These are phyloP conservation scores for Tulasnella sp. DNA, from an alignment of 768 basidiomycete species.

Conservation along the genomic window DNA sequence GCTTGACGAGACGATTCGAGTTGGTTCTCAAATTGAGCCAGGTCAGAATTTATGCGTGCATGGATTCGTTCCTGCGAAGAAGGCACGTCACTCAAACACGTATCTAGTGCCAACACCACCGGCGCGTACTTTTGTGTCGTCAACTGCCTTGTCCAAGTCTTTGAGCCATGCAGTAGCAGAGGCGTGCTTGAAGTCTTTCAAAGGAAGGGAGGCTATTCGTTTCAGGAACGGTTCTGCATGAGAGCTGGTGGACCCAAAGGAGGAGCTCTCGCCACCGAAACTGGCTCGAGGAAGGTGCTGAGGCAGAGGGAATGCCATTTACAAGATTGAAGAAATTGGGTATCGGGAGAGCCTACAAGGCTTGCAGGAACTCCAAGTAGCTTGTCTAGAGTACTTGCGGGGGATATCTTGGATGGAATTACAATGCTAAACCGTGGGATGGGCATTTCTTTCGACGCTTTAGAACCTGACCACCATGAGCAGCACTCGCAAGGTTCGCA, in stretches of 20 bases:
- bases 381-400: neutral
- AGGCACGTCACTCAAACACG: neutral
- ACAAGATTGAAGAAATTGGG: neutral
- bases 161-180: conserved; percentile 65
- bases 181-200: conserved; percentile 53
- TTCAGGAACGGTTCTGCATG: conserved; percentile 44
- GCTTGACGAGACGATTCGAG: conserved; percentile 58
- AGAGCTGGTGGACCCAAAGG: conserved; percentile 26
- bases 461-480: conserved; percentile 14
- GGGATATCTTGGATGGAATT: neutral
- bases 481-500: conserved; percentile 18
- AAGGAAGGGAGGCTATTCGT: conserved; percentile 61
- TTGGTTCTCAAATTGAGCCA: conserved; percentile 61
- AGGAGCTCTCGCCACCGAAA: conserved; percentile 45
- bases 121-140: conserved; percentile 58
- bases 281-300: conserved; percentile 66
- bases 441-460: conserved; percentile 6
- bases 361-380: conserved; percentile 1
- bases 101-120: conserved; percentile 8
- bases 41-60: conserved; percentile 63
- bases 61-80: conserved; percentile 59
- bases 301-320: conserved; percentile 73
- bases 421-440: conserved; percentile 16
- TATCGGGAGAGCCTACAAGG: neutral
- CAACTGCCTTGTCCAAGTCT: conserved; percentile 69